Percentiles rank a stretch among this genome's conserved stretches.
These are phyloP conservation scores for Trichoderma semiorbis DNA, from an alignment of 2,329 filamentous ascomycete species.

Conservation along the genomic window DNA sequence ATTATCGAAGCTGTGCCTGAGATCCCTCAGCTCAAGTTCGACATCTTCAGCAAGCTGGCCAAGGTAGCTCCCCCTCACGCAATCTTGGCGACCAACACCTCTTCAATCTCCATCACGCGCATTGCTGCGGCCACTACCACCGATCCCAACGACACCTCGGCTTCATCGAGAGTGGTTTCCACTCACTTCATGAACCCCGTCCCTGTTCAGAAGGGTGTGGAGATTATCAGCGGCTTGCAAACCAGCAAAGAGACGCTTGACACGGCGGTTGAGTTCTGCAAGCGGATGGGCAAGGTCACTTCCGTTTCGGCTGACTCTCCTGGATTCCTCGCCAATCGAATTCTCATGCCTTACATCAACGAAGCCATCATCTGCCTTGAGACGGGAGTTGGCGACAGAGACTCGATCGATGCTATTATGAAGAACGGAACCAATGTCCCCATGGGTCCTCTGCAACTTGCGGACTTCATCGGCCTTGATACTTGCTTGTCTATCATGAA, in stretches of 20 bases:
- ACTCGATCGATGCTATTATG: conserved; percentile 97
- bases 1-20: conserved; percentile 97
- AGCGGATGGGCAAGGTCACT: conserved; percentile 87
- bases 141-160: conserved; percentile 75
- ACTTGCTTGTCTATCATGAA: conserved; percentile 97
- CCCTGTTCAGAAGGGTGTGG: conserved; percentile 92
- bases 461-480: conserved; percentile 96
- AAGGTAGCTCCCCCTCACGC: conserved; percentile 78
- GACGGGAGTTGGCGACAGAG: conserved; percentile 81
- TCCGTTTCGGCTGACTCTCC: conserved; percentile 86
- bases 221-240: conserved; percentile 93
- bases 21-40: conserved; percentile 80
- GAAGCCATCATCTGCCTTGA: conserved; percentile 95
- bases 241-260: conserved; percentile 80
- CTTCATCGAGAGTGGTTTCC: conserved; percentile 82
- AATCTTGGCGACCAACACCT: conserved; percentile 95
- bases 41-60: conserved; percentile 81
- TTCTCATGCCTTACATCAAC: conserved; percentile 99
- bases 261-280: conserved; percentile 79
- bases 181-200: conserved; percentile 99
- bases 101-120: conserved; percentile 95
- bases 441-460: conserved; percentile 91
- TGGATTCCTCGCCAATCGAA: conserved; percentile 93
- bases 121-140: conserved; percentile 83
- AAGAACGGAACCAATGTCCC: conserved; percentile 98